Conservation (phyloP, 345 rosid species). For the Salix udensis region DNA sequence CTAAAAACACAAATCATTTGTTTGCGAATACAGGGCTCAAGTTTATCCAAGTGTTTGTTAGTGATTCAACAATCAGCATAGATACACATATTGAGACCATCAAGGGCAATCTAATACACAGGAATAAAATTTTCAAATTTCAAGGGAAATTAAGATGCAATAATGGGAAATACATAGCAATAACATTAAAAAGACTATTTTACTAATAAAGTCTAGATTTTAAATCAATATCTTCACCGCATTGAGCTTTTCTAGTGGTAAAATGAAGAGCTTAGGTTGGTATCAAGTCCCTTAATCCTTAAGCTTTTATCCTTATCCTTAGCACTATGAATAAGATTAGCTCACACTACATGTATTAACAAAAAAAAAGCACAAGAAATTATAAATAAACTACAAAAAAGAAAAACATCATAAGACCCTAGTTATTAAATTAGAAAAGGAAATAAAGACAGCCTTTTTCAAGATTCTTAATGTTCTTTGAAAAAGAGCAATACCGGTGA, state of each 20-base stretch:
- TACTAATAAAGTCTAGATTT: neutral
- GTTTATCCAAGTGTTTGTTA: constrained; percentile 52
- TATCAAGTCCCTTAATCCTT: neutral
- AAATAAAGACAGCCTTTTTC: constrained; percentile 42
- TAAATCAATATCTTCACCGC: neutral
- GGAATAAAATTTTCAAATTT: neutral
- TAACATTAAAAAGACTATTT: neutral
- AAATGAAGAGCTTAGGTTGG: neutral
- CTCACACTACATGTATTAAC: neutral
- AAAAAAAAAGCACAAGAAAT: neutral
- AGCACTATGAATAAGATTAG: neutral
- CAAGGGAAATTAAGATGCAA: neutral
- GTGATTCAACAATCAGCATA: constrained; percentile 8
- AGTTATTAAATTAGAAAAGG: neutral
- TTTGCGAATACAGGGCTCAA: constrained; percentile 48
- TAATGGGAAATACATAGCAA: too few relatives aligned
- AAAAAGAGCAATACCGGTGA: constrained; percentile 59
- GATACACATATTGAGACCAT: neutral
- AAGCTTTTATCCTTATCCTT: neutral
- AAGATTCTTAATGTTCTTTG: constrained; percentile 59
- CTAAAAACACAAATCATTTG: constrained; percentile 40
- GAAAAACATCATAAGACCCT: neutral
- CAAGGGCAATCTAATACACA: neutral
- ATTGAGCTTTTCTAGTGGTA: neutral
- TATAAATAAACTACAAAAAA: neutral